Evolutionary conservation across 164 flowering plant genomes (phyloP).

Genomic region (Umbellularia californica): DNA sequence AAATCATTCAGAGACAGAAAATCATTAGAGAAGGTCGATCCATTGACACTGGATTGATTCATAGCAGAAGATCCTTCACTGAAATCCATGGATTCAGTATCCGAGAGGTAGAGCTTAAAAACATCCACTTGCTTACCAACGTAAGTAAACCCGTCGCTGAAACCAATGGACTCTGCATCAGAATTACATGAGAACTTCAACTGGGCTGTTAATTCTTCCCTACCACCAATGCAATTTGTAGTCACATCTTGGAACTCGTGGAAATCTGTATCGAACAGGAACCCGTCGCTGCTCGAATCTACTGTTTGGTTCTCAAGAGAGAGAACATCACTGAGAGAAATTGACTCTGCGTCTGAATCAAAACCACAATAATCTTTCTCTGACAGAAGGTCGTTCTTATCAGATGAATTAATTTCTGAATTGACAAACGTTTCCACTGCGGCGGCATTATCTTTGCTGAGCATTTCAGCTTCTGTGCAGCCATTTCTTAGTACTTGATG

Average conservation of each 20-base stretch:
- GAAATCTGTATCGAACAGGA: slow-evolving; percentile 52
- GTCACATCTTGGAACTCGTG: slow-evolving; percentile 9
- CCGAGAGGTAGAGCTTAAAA: background rate
- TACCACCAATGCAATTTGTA: slow-evolving; percentile 8
- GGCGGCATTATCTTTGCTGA: background rate
- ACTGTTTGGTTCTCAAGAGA: slow-evolving; percentile 20
- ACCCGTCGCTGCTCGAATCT: slow-evolving; percentile 36
- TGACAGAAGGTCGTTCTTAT: background rate
- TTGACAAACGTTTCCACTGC: background rate
- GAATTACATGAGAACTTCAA: background rate
- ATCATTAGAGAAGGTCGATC: slow-evolving; percentile 1
- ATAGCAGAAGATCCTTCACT: slow-evolving; percentile 15
- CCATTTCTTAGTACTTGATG: slow-evolving; percentile 5
- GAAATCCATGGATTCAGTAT: slow-evolving; percentile 3
- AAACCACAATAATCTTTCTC: slow-evolving; percentile 27
- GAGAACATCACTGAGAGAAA: slow-evolving; percentile 27
- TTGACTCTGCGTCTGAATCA: slow-evolving; percentile 41
- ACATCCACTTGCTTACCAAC: background rate
- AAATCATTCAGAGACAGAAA: slow-evolving; percentile 26
- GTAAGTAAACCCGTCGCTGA: slow-evolving; percentile 15
- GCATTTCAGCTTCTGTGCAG: background rate
- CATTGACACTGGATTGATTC: background rate
- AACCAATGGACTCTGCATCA: background rate
- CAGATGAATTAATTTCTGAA: background rate
- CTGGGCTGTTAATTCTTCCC: slow-evolving; percentile 11